These are phyloP conservation scores for Penicillium sp. DNA, from an alignment of 2,329 filamentous ascomycete species.

Conservation along the genomic window DNA sequence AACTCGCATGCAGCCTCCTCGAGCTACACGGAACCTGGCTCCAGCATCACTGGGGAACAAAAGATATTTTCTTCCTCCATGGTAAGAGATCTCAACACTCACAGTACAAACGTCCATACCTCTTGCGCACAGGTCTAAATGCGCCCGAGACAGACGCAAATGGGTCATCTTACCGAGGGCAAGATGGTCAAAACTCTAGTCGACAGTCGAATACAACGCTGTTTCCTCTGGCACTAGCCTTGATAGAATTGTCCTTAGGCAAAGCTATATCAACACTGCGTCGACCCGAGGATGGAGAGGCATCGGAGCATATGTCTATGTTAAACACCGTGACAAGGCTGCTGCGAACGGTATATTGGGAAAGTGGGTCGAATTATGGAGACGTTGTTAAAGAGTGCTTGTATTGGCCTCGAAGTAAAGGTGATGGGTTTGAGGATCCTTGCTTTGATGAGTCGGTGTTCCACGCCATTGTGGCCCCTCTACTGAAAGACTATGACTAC, in stretches of 20 bases:
- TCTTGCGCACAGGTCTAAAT: neutral
- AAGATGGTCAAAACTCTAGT: neutral
- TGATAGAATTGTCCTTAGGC: neutral
- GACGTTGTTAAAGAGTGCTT: neutral
- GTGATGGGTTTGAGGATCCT: neutral
- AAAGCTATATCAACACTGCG: neutral
- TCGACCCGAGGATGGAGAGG: neutral
- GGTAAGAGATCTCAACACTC: neutral
- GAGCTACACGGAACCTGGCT: neutral
- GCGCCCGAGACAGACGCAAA: neutral
- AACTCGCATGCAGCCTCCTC: neutral
- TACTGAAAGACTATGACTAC: neutral
- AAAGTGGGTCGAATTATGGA: neutral
- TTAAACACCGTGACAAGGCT: neutral
- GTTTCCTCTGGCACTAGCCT: neutral
- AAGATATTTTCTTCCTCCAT: neutral
- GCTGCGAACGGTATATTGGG: neutral
- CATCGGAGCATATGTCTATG: neutral
- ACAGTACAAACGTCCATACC: neutral
- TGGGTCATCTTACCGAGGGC: neutral
- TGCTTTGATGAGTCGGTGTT: neutral
- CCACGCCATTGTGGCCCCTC: neutral
- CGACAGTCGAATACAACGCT: neutral
- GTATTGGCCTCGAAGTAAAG: neutral
- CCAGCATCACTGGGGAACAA: neutral